Evolutionary conservation across 225 moss, liverwort and hornwort genomes (phyloP).

Genomic region (Marchantia polymorpha): DNA sequence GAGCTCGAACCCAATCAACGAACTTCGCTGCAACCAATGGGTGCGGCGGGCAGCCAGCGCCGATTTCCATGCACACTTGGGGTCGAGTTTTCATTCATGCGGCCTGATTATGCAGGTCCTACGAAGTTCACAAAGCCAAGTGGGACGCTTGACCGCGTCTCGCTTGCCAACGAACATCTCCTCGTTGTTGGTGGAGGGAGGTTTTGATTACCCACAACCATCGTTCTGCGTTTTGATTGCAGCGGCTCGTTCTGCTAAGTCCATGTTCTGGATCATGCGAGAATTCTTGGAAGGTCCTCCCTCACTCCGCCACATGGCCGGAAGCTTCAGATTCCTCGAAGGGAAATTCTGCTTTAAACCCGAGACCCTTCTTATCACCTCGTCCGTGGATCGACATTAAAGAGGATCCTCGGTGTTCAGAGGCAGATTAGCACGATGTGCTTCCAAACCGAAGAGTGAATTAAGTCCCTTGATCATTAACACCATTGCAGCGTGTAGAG

Average conservation of each 20-base stretch:
- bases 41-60: neutral
- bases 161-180: no score
- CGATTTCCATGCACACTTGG: neutral
- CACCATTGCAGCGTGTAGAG: no score
- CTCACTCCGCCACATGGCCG: neutral
- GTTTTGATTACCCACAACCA: neutral
- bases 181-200: neutral
- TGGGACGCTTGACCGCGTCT: neutral
- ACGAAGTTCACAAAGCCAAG: neutral
- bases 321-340: neutral
- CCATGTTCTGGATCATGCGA: constrained; percentile 1
- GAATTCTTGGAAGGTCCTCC: neutral
- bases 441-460: neutral
- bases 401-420: neutral
- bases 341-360: neutral
- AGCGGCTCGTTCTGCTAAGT: neutral
- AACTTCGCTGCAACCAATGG: neutral
- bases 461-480: no score
- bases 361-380: neutral
- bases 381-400: no score
- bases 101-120: neutral
- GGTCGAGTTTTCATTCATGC: neutral
- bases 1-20: neutral
- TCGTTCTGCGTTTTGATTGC: neutral
- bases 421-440: neutral